Conservation (phyloP, 768 basidiomycete genomes). For the Tulasnella sp. region DNA sequence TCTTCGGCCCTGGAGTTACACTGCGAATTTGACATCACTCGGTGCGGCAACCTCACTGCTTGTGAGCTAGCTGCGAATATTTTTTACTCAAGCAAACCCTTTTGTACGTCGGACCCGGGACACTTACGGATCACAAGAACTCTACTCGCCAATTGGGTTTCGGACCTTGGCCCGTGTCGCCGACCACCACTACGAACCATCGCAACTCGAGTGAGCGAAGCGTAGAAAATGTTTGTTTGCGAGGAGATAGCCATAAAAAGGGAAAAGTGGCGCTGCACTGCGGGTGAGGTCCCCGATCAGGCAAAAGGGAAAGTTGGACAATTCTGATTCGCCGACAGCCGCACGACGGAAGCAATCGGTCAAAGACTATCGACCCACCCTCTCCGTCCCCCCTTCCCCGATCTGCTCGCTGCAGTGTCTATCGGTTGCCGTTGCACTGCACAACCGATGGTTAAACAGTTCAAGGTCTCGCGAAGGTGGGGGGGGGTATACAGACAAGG, state of each 20-base stretch:
- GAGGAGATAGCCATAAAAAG: not conserved
- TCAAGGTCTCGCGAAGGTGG: not conserved
- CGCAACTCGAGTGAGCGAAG: not conserved
- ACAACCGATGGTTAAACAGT: not conserved
- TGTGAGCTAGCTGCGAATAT: not conserved
- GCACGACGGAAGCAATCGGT: slow-evolving; percentile 3
- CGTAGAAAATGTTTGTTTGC: not conserved
- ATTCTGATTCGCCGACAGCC: slow-evolving; percentile 7
- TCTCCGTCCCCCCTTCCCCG: not conserved
- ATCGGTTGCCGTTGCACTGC: not conserved
- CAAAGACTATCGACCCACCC: slow-evolving; percentile 5
- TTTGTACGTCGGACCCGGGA: slow-evolving; percentile 1
- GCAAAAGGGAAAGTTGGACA: not conserved
- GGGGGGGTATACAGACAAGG: not conserved
- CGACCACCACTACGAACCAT: not conserved
- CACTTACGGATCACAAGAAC: not conserved
- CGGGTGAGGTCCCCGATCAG: slow-evolving; percentile 8
- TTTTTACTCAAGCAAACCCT: no score
- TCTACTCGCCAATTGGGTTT: not conserved
- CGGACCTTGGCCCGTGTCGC: not conserved
- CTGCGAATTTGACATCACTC: not conserved
- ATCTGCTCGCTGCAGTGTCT: not conserved
- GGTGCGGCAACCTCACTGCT: not conserved
- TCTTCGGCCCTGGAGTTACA: not conserved
- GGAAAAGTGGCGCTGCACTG: not conserved